A percentile compares a stretch with the other conserved stretches of the same genome.
phyloP scores from a whole-genome alignment of 2,329 filamentous ascomycete genomes.

The Sclerotinia trifoliorum region DNA sequence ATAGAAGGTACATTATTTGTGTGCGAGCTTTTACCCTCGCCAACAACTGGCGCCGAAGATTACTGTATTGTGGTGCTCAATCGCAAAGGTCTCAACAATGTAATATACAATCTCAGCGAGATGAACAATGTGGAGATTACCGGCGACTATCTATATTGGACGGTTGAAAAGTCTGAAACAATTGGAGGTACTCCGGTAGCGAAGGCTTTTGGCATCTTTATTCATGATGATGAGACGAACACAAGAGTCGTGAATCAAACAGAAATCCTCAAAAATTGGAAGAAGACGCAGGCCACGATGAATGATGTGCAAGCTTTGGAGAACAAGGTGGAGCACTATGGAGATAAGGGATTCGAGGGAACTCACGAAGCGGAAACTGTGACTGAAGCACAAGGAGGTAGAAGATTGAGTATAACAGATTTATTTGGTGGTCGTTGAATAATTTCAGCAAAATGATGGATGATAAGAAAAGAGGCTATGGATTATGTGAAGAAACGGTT shows the following conservation, averaged over 20 bases:
- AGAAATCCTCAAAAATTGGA: slow-evolving; percentile 37
- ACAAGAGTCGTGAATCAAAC: slow-evolving; percentile 41
- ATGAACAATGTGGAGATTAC: slow-evolving; percentile 64
- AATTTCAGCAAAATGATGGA: not conserved
- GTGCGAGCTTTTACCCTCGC: slow-evolving; percentile 56
- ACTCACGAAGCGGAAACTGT: slow-evolving; percentile 17
- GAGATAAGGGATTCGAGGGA: slow-evolving; percentile 23
- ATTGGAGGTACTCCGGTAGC: slow-evolving; percentile 29
- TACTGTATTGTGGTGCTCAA: slow-evolving; percentile 71
- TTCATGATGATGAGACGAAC: slow-evolving; percentile 51
- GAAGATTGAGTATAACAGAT: slow-evolving; percentile 14
- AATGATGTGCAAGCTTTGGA: slow-evolving; percentile 16
- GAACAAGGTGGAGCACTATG: slow-evolving; percentile 25
- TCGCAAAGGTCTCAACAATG: slow-evolving; percentile 67
- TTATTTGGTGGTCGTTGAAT: slow-evolving; percentile 13
- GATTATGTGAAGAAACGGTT: not conserved
- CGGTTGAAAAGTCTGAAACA: slow-evolving; percentile 16
- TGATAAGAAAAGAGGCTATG: not conserved
- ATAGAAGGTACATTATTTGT: slow-evolving; percentile 89
- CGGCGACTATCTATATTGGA: slow-evolving; percentile 53
- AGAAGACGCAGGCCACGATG: slow-evolving; percentile 7
- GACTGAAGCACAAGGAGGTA: not conserved
- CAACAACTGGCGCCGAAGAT: slow-evolving; percentile 42
- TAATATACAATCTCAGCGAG: slow-evolving; percentile 62
- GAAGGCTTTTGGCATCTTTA: slow-evolving; percentile 53